A percentile compares a stretch with the other conserved stretches of the same genome.
phyloP scores from a whole-genome alignment of 108 stramenopile genomes.

The Cyclotella distinguenda region DNA sequence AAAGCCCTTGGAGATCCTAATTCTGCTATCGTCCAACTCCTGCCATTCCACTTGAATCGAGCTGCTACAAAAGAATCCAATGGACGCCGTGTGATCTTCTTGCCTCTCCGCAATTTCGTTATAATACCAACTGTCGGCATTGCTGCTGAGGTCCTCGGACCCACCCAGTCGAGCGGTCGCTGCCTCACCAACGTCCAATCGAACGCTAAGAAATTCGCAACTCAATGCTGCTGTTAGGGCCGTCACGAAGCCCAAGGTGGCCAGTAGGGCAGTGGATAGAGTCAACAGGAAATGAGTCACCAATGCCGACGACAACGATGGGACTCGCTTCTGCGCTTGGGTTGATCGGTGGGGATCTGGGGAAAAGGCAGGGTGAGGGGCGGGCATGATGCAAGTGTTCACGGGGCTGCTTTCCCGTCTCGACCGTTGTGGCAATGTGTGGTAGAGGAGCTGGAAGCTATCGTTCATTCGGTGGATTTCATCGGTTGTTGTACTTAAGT shows the following conservation, averaged over 20 bases:
- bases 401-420: not conserved
- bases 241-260: not conserved
- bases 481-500: too few relatives aligned
- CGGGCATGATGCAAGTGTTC: not conserved
- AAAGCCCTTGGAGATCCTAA: constrained; percentile 21
- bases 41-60: not conserved
- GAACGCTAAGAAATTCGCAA: constrained; percentile 11
- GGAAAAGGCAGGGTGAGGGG: not conserved
- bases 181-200: not conserved
- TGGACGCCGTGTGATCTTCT: constrained; percentile 1
- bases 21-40: not conserved
- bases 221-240: constrained; percentile 8
- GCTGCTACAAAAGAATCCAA: constrained; percentile 15
- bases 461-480: too few relatives aligned
- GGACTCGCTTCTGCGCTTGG: not conserved
- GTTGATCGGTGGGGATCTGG: too few relatives aligned
- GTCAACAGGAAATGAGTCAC: constrained; percentile 12
- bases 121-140: constrained; percentile 5
- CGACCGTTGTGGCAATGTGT: too few relatives aligned
- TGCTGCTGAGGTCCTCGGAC: not conserved
- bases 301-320: constrained; percentile 2
- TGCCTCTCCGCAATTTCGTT: not conserved
- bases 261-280: constrained; percentile 1
- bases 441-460: constrained; percentile 1
- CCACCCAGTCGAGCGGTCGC: too few relatives aligned